A percentile compares a stretch with the other conserved stretches of the same genome.
phyloP scores from a whole-genome alignment of 2,329 filamentous ascomycete genomes.

The Endothia cerciana region DNA sequence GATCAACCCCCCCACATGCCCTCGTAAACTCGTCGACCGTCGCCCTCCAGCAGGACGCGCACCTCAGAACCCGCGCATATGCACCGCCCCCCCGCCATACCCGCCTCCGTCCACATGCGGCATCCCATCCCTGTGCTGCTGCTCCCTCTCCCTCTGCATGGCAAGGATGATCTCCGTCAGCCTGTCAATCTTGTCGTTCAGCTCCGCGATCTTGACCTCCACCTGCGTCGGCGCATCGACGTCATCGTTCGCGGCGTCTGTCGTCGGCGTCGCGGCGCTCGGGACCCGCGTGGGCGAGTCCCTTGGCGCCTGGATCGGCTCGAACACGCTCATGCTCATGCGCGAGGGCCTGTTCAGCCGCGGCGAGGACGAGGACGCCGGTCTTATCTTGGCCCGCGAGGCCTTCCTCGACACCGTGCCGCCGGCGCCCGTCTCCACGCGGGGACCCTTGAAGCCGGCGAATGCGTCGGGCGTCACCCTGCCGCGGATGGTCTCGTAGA shows the following conservation, averaged over 20 bases:
- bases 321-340: conserved; percentile 19
- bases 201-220: conserved; percentile 27
- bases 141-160: conserved; percentile 28
- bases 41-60: too few relatives aligned
- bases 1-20: neutral
- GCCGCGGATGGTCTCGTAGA: conserved; percentile 62
- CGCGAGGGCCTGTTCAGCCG: neutral
- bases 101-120: neutral
- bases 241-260: conserved; percentile 33
- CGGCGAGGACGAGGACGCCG: conserved; percentile 31
- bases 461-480: conserved; percentile 48
- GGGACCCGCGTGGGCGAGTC: conserved; percentile 1
- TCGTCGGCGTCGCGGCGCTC: conserved; percentile 21
- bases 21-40: too few relatives aligned
- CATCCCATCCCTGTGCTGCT: conserved; percentile 2
- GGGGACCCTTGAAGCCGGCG: conserved; percentile 54
- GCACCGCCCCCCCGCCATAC: neutral
- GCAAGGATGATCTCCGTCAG: conserved; percentile 28
- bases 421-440: conserved; percentile 23
- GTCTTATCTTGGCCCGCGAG: conserved; percentile 20
- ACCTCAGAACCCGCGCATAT: neutral
- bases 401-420: conserved; percentile 3
- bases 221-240: conserved; percentile 42
- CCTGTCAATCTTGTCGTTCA: conserved; percentile 29
- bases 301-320: conserved; percentile 12